phyloP scores from a whole-genome alignment of 140 eudicot species.

The Flaveria floridana region DNA sequence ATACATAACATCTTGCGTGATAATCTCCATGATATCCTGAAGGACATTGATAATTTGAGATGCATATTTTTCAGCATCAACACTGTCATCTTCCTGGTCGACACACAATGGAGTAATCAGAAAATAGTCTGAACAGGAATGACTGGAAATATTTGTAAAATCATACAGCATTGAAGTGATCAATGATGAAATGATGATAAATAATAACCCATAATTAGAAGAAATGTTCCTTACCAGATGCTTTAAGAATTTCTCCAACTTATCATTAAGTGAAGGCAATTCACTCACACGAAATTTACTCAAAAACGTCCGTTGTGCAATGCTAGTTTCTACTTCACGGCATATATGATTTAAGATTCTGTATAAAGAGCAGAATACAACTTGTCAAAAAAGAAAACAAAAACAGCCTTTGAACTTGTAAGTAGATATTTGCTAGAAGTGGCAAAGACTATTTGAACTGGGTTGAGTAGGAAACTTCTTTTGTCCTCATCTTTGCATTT shows the following conservation, averaged over 20 bases:
- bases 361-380: slow-evolving; percentile 27
- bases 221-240: slow-evolving; percentile 54
- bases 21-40: slow-evolving; percentile 95
- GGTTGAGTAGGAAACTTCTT: neutral
- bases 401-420: slow-evolving; percentile 15
- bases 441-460: neutral
- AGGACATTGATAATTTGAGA: slow-evolving; percentile 77
- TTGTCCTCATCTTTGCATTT: neutral
- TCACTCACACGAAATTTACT: slow-evolving; percentile 66
- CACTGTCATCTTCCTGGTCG: slow-evolving; percentile 51
- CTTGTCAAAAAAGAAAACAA: slow-evolving; percentile 6
- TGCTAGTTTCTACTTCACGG: slow-evolving; percentile 66
- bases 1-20: slow-evolving; percentile 82
- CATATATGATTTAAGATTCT: slow-evolving; percentile 63
- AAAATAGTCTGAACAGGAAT: slow-evolving; percentile 21
- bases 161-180: neutral
- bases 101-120: slow-evolving; percentile 24
- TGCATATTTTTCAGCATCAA: slow-evolving; percentile 52
- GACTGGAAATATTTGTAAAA: slow-evolving; percentile 3
- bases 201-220: neutral
- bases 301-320: slow-evolving; percentile 50
- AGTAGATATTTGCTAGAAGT: slow-evolving; percentile 15
- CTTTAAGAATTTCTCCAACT: slow-evolving; percentile 70
- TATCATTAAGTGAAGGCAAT: slow-evolving; percentile 78
- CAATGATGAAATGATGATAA: slow-evolving; percentile 8